Percentiles rank a stretch among this genome's conserved stretches.
Evolutionary conservation across 2,329 filamentous ascomycete species (phyloP).

Genomic region (Colletotrichum sp.): DNA sequence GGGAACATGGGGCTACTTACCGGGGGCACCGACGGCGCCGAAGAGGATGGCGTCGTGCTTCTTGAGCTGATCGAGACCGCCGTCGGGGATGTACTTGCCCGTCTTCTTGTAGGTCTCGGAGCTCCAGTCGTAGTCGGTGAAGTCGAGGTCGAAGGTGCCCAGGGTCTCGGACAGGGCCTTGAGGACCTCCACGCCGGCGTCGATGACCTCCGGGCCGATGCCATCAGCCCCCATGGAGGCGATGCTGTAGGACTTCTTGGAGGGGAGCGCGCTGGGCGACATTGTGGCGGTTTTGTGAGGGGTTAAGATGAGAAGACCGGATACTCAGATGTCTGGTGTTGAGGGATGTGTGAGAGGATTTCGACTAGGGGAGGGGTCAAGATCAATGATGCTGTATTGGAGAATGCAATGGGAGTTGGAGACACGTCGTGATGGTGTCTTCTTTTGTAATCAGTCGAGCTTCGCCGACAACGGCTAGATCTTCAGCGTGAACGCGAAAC

Average conservation of each 20-base stretch:
- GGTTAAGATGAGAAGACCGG: no score
- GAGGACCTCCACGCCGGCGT: conserved; percentile 65
- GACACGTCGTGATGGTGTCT: not conserved
- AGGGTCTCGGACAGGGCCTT: conserved; percentile 56
- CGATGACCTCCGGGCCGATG: conserved; percentile 68
- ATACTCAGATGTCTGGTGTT: not conserved
- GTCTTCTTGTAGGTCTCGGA: conserved; percentile 70
- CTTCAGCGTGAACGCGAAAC: not conserved
- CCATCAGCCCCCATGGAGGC: conserved; percentile 68
- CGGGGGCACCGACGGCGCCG: conserved; percentile 33
- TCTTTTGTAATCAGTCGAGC: conserved; percentile 10
- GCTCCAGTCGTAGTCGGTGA: conserved; percentile 70
- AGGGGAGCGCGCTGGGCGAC: conserved; percentile 19
- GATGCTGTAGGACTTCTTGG: conserved; percentile 50
- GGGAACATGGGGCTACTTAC: not conserved
- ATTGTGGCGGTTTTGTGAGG: not conserved
- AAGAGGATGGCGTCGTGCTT: conserved; percentile 34
- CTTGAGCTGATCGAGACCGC: conserved; percentile 46
- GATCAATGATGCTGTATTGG: not conserved
- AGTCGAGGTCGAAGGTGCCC: conserved; percentile 64
- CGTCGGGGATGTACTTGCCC: conserved; percentile 68
- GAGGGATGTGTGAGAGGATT: not conserved
- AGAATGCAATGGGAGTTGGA: not conserved
- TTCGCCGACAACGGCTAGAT: conserved; percentile 10
- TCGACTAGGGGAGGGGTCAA: not conserved